A percentile compares a stretch with the other conserved stretches of the same genome.
phyloP scores from a whole-genome alignment of 768 basidiomycete genomes.

The Rubroboletus pulcherrimus region DNA sequence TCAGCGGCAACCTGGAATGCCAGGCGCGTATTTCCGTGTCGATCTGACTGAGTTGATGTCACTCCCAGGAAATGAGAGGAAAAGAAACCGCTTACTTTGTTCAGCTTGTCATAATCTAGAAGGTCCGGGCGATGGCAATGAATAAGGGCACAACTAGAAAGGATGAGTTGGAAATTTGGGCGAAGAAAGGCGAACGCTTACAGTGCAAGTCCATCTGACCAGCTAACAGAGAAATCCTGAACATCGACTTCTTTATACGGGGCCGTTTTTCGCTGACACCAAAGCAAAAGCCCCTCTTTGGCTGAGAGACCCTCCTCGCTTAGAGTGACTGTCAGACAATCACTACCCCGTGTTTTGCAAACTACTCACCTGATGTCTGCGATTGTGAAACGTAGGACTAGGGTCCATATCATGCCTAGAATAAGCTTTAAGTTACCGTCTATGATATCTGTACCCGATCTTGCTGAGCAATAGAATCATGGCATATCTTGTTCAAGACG shows the following conservation, averaged over 20 bases:
- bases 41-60: conserved; percentile 51
- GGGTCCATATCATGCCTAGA: conserved; percentile 98
- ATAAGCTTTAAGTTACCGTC: conserved; percentile 99
- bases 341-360: not conserved
- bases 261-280: conserved; percentile 96
- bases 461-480: conserved; percentile 1
- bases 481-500: not conserved
- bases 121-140: conserved; percentile 97
- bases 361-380: conserved; percentile 87
- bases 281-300: conserved; percentile 93
- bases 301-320: conserved; percentile 99
- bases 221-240: conserved; percentile 88
- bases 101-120: conserved; percentile 79
- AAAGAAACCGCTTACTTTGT: conserved; percentile 56
- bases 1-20: conserved; percentile 89
- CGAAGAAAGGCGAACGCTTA: conserved; percentile 36
- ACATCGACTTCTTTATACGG: conserved; percentile 91
- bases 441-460: conserved; percentile 73
- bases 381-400: conserved; percentile 95
- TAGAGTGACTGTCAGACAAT: conserved; percentile 15
- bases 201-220: conserved; percentile 95
- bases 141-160: conserved; percentile 88
- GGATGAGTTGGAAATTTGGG: conserved; percentile 6
- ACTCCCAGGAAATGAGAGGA: not conserved
- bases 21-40: conserved; percentile 77